Conservation (phyloP, 345 rosid genomes). For the Eucalyptus grandis region DNA sequence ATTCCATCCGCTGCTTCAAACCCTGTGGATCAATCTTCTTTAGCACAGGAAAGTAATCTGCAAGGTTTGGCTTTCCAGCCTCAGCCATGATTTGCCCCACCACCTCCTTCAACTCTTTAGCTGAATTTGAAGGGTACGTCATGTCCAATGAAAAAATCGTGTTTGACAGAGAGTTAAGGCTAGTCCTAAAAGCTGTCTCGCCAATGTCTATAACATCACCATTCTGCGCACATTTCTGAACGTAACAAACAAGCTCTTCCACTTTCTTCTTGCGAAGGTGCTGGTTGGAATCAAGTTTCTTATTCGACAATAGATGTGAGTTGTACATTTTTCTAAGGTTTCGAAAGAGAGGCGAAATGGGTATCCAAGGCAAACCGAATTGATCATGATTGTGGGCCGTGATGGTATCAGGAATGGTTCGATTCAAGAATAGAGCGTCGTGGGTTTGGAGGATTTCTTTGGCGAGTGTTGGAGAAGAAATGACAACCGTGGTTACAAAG, state of each 20-base stretch:
- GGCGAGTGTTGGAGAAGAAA: conserved; percentile 16
- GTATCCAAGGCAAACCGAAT: conserved; percentile 14
- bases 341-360: conserved; percentile 17
- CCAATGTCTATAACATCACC: background rate
- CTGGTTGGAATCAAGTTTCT: conserved; percentile 13
- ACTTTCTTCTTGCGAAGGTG: background rate
- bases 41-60: conserved; percentile 15
- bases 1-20: background rate
- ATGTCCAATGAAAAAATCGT: background rate
- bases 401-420: conserved; percentile 5
- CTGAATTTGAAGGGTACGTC: background rate
- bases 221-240: background rate
- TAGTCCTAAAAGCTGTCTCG: conserved; percentile 1
- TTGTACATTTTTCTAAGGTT: conserved; percentile 9
- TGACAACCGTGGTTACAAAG: background rate
- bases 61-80: conserved; percentile 12
- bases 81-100: background rate
- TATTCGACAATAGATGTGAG: conserved; percentile 3
- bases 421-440: conserved; percentile 6
- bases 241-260: background rate
- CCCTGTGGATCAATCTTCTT: background rate
- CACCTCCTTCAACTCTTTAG: background rate
- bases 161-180: background rate
- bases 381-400: conserved; percentile 13
- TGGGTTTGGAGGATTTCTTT: conserved; percentile 28